Percentiles rank a stretch among this genome's conserved stretches.
phyloP scores from a whole-genome alignment of 305 asterid genomes.

The Andrographis paniculata region DNA sequence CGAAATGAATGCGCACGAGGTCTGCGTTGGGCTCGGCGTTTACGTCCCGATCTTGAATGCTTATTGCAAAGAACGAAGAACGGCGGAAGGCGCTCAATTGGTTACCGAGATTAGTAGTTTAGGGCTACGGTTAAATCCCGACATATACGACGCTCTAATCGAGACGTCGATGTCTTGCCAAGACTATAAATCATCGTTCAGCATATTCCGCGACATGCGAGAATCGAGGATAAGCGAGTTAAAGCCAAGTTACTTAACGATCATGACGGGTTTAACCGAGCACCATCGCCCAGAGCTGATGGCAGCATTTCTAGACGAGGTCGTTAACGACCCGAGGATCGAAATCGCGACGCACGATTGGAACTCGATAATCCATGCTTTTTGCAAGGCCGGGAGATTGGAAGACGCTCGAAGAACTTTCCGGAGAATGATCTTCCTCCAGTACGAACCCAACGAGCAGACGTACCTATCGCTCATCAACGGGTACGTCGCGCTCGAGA shows the following conservation, averaged over 20 bases:
- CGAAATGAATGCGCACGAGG: conserved; percentile 76
- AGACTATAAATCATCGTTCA: conserved; percentile 89
- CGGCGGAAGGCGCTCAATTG: conserved; percentile 80
- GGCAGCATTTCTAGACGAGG: conserved; percentile 83
- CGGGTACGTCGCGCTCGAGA: conserved; percentile 57
- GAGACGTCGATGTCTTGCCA: conserved; percentile 86
- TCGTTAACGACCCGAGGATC: conserved; percentile 73
- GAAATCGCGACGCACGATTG: conserved; percentile 83
- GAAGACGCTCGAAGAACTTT: conserved; percentile 81
- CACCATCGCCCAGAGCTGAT: conserved; percentile 89
- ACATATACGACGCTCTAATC: conserved; percentile 55
- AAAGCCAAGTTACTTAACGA: conserved; percentile 69
- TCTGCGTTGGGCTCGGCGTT: conserved; percentile 62
- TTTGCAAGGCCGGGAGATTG: conserved; percentile 76
- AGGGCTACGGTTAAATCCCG: conserved; percentile 54
- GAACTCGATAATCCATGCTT: conserved; percentile 92
- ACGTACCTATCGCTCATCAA: conserved; percentile 78
- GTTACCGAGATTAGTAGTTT: conserved; percentile 56
- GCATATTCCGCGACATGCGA: conserved; percentile 90
- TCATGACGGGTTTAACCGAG: conserved; percentile 93
- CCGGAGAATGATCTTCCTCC: conserved; percentile 80
- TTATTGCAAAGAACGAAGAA: conserved; percentile 66
- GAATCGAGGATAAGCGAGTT: conserved; percentile 54
- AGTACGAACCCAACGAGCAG: conserved; percentile 80
- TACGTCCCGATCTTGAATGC: conserved; percentile 70